phyloP scores from a whole-genome alignment of 441 rosid genomes.

The Populus hybrid region DNA sequence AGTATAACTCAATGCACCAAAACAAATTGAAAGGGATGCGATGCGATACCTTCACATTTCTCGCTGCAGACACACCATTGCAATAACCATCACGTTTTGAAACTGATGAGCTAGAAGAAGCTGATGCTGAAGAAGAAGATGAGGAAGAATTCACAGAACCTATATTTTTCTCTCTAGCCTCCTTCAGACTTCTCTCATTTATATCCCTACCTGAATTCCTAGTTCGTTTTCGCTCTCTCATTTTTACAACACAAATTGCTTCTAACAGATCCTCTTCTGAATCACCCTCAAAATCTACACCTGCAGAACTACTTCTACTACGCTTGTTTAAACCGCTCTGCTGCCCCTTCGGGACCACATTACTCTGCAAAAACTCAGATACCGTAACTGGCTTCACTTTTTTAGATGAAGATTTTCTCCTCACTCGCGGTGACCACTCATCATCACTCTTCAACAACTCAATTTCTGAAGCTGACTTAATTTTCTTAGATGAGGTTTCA shows the following conservation, averaged over 20 bases:
- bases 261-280: constrained; percentile 24
- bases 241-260: constrained; percentile 20
- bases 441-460: not conserved
- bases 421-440: not conserved
- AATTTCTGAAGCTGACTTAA: not conserved
- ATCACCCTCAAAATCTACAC: constrained; percentile 16
- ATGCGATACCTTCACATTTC: constrained; percentile 34
- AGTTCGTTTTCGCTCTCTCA: constrained; percentile 23
- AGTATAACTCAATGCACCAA: not conserved
- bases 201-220: constrained; percentile 4
- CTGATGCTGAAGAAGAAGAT: constrained; percentile 16
- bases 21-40: not conserved
- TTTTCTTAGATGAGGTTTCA: constrained; percentile 1
- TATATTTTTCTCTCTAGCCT: constrained; percentile 6
- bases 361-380: constrained; percentile 8
- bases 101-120: constrained; percentile 23
- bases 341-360: constrained; percentile 23
- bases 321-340: constrained; percentile 13
- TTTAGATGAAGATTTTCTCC: constrained; percentile 16
- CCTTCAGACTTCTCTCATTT: constrained; percentile 9
- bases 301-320: constrained; percentile 6
- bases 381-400: constrained; percentile 16
- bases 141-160: constrained; percentile 2
- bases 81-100: constrained; percentile 22
- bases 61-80: constrained; percentile 18